These are phyloP conservation scores for Mitragyna speciosa DNA, from an alignment of 257 asterid genomes.

Conservation along the genomic window DNA sequence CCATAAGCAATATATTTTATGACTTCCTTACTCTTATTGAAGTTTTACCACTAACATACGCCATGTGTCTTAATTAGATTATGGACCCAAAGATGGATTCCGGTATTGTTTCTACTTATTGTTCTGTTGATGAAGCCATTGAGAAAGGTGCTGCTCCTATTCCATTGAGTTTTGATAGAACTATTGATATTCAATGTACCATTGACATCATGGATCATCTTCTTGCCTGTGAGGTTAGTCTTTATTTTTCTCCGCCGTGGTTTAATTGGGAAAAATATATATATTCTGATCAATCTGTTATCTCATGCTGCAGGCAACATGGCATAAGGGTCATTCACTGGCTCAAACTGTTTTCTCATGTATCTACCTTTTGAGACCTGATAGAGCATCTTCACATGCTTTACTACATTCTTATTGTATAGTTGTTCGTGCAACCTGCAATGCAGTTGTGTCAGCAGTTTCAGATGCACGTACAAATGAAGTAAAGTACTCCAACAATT, in stretches of 20 bases:
- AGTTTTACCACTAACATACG: background rate
- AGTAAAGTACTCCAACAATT: constrained; percentile 53
- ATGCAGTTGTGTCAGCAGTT: constrained; percentile 82
- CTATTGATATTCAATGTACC: constrained; percentile 57
- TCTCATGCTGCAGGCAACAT: constrained; percentile 74
- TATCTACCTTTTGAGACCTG: constrained; percentile 92
- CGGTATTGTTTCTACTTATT: constrained; percentile 89
- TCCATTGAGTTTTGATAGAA: constrained; percentile 86
- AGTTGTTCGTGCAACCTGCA: constrained; percentile 80
- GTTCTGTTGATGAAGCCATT: constrained; percentile 95
- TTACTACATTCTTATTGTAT: constrained; percentile 85
- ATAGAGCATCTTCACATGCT: constrained; percentile 78
- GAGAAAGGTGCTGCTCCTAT: constrained; percentile 96
- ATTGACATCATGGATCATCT: constrained; percentile 96
- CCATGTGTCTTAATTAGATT: constrained; percentile 48
- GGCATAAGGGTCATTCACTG: constrained; percentile 98
- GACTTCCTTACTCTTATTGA: constrained; percentile 10
- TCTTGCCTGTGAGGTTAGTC: constrained; percentile 88
- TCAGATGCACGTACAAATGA: constrained; percentile 92
- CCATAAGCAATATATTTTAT: constrained; percentile 7
- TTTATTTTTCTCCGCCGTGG: background rate
- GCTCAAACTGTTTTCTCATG: constrained; percentile 94
- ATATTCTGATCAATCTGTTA: background rate
- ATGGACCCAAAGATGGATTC: constrained; percentile 99
- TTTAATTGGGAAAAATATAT: background rate